Evolutionary conservation across 23 red algal genomes (phyloP), one percentile per base, ranked within the genome.

Genomic region (Gracilaria domingensis): DNA sequence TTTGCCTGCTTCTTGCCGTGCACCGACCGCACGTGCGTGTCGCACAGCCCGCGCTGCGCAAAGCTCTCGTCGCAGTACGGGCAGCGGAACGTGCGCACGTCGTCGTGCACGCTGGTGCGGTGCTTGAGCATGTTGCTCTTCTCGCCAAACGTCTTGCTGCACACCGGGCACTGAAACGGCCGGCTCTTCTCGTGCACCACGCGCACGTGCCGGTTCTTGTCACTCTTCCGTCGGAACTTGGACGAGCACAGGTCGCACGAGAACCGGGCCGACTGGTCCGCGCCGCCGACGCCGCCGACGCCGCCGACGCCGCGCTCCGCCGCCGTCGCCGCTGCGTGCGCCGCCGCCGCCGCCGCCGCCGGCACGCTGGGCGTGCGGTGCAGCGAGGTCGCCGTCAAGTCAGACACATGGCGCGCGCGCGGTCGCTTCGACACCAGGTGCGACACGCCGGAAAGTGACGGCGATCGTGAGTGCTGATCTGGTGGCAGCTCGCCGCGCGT

Each of bases 101-200:
- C 78, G 47, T 91, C 76, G 66, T 91, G 88, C 78, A 91, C 88
- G 28, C 56, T 66, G 8, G 75, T 66, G 70, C 88, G 66, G 39
- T 91, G 88, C 47, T 91, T 91, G 23, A 82, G 57, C 88, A 82
- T 91, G 29, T 91, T 91, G 34, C 53, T 74, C 79, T 91, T 91
- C 57, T 91, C 88, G 26, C 88, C 88, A 73, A 91, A 91, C 29
- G 75, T 83, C 50, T 83, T 91, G 36, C 28, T n/a, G 32, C 88
- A 91, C 40, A 91, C 50, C 8, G 59, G 61, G 45, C 88, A 91
- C 26, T 55, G 33, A 58, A 82, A 91, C 32, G 88, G 88, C 1
- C 88, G 51, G 24, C 78, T 91, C 50, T 91, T 91, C 77, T 91
- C 88, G 66, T 91, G 88, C 24, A 91, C 88, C 35, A 91, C 88